phyloP scores from a whole-genome alignment of 2,329 filamentous ascomycete species.

The Thielaviopsis populi region DNA sequence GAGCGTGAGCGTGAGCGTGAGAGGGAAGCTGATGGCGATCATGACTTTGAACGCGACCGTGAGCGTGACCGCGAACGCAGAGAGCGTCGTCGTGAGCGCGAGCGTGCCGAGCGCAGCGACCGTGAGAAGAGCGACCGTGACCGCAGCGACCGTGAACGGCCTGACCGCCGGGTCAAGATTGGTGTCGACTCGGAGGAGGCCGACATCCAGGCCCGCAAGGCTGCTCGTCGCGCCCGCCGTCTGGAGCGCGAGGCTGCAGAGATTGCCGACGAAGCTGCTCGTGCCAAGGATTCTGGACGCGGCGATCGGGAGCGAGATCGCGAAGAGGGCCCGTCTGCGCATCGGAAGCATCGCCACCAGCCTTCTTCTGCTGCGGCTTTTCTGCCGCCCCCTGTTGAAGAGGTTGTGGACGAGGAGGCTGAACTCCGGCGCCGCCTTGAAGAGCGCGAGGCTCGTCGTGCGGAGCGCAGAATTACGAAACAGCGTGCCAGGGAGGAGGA shows the following conservation, averaged over 20 bases:
- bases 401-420: neutral
- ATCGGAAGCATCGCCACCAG: neutral
- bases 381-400: neutral
- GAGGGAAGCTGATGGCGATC: constrained; percentile 22
- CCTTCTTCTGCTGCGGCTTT: neutral
- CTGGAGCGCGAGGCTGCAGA: constrained; percentile 38
- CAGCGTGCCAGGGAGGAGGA: constrained; percentile 5
- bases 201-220: constrained; percentile 46
- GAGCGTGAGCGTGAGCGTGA: neutral
- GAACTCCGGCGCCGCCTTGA: constrained; percentile 3
- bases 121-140: constrained; percentile 35
- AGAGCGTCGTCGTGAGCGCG: constrained; percentile 8
- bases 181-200: constrained; percentile 36
- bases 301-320: constrained; percentile 20
- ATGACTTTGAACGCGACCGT: constrained; percentile 20
- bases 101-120: constrained; percentile 18
- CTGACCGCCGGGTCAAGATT: constrained; percentile 36
- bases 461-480: constrained; percentile 5
- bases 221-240: constrained; percentile 44
- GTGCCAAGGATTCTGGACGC: constrained; percentile 36
- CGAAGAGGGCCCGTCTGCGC: neutral
- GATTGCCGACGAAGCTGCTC: constrained; percentile 40
- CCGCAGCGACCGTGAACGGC: constrained; percentile 34
- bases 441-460: neutral
- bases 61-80: constrained; percentile 9